Evolutionary conservation across 75 land plant genomes (phyloP).

Genomic region (Pinus tabuliformis): DNA sequence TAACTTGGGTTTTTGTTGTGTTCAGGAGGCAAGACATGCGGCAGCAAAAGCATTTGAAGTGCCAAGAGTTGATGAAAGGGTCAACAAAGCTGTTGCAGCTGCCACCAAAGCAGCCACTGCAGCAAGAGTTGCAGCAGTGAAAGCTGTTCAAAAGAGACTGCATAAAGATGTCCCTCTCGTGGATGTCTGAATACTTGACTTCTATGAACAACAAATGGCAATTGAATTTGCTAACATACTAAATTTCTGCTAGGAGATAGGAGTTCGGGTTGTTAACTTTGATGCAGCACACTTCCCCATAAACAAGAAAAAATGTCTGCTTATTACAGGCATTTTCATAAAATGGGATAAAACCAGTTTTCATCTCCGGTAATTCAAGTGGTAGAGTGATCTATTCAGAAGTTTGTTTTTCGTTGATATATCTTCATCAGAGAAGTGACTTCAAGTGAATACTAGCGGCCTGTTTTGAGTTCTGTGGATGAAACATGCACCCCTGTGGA

Average conservation of each 20-base stretch:
- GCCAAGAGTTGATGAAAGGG: constrained; percentile 84
- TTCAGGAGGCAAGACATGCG: constrained; percentile 86
- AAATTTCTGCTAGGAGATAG: background rate
- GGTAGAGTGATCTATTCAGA: background rate
- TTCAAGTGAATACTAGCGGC: constrained; percentile 5
- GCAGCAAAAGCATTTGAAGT: constrained; percentile 73
- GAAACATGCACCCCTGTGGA: constrained; percentile 10
- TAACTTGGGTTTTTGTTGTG: too few species aligned
- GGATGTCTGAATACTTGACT: constrained; percentile 7
- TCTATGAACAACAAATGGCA: background rate
- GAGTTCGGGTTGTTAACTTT: constrained; percentile 11
- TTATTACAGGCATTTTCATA: constrained; percentile 6
- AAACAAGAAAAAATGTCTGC: background rate
- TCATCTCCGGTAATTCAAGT: background rate
- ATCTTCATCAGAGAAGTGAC: constrained; percentile 7
- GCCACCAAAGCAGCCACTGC: constrained; percentile 93
- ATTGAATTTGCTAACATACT: background rate
- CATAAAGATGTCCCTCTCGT: background rate
- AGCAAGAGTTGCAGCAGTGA: constrained; percentile 91
- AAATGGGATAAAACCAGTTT: background rate
- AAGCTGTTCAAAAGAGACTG: constrained; percentile 70
- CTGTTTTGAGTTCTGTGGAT: constrained; percentile 9
- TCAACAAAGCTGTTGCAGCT: constrained; percentile 80
- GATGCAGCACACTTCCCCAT: constrained; percentile 5
- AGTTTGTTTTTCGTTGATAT: constrained; percentile 4